Base-by-base conservation (phyloP, 2,329 filamentous ascomycete genomes). In the Lachnellula hyalina region DNA sequence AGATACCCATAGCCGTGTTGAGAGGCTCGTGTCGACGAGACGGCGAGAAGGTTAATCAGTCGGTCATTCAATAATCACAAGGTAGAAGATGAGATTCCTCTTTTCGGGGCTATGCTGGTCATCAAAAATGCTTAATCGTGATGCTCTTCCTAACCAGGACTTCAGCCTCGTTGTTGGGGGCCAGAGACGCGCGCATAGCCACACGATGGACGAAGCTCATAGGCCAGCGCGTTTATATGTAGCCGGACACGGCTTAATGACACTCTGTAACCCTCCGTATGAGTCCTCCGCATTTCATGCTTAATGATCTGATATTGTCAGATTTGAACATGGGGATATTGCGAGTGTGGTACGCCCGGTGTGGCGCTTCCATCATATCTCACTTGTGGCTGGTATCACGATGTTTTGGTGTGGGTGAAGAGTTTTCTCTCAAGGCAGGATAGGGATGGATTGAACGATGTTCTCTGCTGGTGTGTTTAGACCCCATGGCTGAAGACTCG, bases 291-390 rank as follows among this genome's bases (percentile, higher is more conserved):
- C n/a, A 12, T 8, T 38, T 23, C 11, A 42, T 50, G 34, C 48
- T 36, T 21, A 15, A 42, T 40, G 34, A 50, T 50, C 35, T 50
- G 48, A 50, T 50, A 28, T 28, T 28, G 48, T 50, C 48, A 50
- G 48, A 41, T 36, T 34, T 2, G 19, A 36, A 12, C 14, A 21
- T n/a, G 21, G 19, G 34, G 48, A 42, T 21, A 41, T 38, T 40
- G 47, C 47, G 7, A 9, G n/a, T 49, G 47, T 49, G 34, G 28
- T 34, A 28, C 28, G 28, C 28, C 9, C 28, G 28, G 9, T 38
- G 47, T 49, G 34, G 47, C 47, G 21, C 49, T 17, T 25, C 49
- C 15, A 46, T 21, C 23, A 46, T 25, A 25, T 15, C n/a, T 14
- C 9, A 17, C 14, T 14, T 46, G 44, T 46, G 44, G 44, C 44